Base-by-base conservation (phyloP, 768 basidiomycete genomes). In the Royoungia palumana region DNA sequence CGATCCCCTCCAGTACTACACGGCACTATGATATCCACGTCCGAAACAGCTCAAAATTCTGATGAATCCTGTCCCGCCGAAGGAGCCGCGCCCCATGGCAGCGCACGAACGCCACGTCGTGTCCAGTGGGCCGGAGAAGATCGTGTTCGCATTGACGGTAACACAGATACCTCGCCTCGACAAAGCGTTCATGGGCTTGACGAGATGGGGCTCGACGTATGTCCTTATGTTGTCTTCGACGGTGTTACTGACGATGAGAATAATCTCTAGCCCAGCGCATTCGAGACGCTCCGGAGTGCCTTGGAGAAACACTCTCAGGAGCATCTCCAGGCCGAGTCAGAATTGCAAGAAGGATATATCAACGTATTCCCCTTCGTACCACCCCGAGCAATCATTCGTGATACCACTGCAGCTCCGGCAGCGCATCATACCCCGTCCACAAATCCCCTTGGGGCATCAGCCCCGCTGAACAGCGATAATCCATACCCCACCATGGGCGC, bases 181-280 rank as follows among this genome's bases (percentile, higher is more conserved):
- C 20, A 28, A 27, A 57, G 53, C 19, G 53, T 63, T n/a, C 74
- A 75, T 44, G 73, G 69, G 21, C 66, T 84, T 24, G 82, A 84
- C 56, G 78, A 81, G 62, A 66, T 73, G 38, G 82, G 73, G 0
- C 55, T 75, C 25, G 72, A 83, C 55, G 83, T 83, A 57, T 30
- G 81, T 63, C 43, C 7, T 36, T 35, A n/a, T 36, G 14, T 22
- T 19, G 19, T 36, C 19, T 37, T 17, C 17, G 1, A 16, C 20
- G 12, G 7, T 10, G 24, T 58, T n/a, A n/a, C n/a, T n/a, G n/a
- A n/a, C n/a, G n/a, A n/a, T 44, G 47, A 46, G 30, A 22, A 43
- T 32, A 3, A 27, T 24, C 8, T 22, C 8, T 37, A 83, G 82
- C 73, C 75, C 2, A 53, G 67, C 30, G 72, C 78, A 1, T 80